Evolutionary conservation across 1,284 basidiomycete genomes (phyloP).

Genomic region (Gymnopus androsaceus): DNA sequence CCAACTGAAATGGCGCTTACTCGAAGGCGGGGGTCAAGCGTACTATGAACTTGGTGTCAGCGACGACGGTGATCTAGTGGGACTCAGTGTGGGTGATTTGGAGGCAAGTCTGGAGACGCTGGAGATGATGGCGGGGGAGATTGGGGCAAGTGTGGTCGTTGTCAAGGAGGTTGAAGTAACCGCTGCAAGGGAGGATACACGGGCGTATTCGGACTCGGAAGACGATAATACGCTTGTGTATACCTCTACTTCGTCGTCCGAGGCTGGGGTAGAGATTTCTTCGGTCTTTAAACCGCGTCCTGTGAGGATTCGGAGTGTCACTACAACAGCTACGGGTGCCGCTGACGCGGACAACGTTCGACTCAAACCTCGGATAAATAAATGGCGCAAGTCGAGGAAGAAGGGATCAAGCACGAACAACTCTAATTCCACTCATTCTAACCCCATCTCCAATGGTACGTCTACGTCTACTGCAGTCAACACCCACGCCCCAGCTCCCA

Average conservation of each 20-base stretch:
- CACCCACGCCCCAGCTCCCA: not conserved
- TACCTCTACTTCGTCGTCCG: no score
- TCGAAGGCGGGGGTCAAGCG: constrained; percentile 89
- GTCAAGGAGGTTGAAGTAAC: constrained; percentile 84
- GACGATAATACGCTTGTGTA: no score
- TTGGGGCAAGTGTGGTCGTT: constrained; percentile 86
- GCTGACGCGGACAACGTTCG: not conserved
- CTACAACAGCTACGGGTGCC: not conserved
- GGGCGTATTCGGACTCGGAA: not conserved
- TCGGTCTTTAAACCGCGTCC: not conserved
- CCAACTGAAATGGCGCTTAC: constrained; percentile 92
- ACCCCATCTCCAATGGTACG: not conserved
- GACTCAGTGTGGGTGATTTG: constrained; percentile 74
- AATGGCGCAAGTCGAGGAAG: not conserved
- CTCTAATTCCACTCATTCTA: not conserved
- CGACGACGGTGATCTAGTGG: constrained; percentile 85
- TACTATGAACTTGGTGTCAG: constrained; percentile 91
- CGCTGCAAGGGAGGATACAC: constrained; percentile 28
- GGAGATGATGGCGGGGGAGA: constrained; percentile 89
- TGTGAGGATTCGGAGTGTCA: not conserved
- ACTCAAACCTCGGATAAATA: not conserved
- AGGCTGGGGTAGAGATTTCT: not conserved
- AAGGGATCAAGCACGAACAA: not conserved
- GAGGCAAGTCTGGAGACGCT: constrained; percentile 81
- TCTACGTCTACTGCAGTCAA: not conserved